phyloP scores from a whole-genome alignment of 192 early-diverging fungal genomes.

The Backusella parvicylindrica region DNA sequence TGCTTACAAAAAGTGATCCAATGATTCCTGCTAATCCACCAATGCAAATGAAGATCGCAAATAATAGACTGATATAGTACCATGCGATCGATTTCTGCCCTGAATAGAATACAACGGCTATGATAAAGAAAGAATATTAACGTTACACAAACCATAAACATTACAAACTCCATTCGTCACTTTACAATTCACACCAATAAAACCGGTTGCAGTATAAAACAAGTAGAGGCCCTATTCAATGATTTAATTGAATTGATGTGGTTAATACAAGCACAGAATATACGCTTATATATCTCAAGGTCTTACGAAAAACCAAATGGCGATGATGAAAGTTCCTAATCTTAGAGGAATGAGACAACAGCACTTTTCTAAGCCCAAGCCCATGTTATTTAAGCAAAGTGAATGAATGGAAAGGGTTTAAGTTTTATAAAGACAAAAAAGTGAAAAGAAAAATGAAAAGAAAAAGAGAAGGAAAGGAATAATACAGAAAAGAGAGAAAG shows the following conservation, averaged over 20 bases:
- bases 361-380: conserved; percentile 32
- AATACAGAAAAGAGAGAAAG: conserved; percentile 4
- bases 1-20: conserved; percentile 31
- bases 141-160: neutral
- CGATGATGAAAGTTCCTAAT: conserved; percentile 36
- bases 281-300: neutral
- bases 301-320: conserved; percentile 35
- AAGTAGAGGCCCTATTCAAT: conserved; percentile 13
- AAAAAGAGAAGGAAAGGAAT: conserved; percentile 4
- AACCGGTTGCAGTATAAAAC: conserved; percentile 13
- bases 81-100: conserved; percentile 23
- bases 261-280: neutral
- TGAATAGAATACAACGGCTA: conserved; percentile 30
- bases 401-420: conserved; percentile 8
- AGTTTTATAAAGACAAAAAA: neutral
- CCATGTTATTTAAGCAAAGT: conserved; percentile 2
- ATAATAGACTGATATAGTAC: conserved; percentile 24
- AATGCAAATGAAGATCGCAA: conserved; percentile 24
- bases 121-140: neutral
- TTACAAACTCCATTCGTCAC: neutral
- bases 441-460: neutral
- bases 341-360: conserved; percentile 38
- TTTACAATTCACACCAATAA: conserved; percentile 19
- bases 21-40: conserved; percentile 30
- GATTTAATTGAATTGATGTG: neutral